phyloP scores from a whole-genome alignment of 192 early-diverging fungal genomes.

The Phlyctochytrium bullatum region DNA sequence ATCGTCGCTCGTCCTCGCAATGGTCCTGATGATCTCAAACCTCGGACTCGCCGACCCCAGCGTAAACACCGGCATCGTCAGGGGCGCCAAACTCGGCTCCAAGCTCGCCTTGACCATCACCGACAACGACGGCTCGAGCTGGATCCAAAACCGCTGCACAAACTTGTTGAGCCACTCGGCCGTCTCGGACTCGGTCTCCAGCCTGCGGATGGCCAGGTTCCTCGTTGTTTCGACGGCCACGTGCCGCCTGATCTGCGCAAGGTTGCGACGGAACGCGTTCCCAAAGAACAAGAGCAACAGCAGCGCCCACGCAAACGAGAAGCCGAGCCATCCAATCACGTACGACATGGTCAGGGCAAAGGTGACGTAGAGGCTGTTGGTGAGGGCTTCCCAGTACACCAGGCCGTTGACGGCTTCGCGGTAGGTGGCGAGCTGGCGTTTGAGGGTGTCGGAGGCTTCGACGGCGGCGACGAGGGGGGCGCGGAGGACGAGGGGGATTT shows the following conservation, averaged over 20 bases:
- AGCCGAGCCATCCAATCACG: conserved; percentile 27
- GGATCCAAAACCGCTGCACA: conserved; percentile 84
- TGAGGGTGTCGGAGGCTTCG: background rate
- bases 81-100: conserved; percentile 69
- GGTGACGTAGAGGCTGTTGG: conserved; percentile 18
- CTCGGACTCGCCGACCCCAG: conserved; percentile 47
- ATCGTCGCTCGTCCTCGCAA: conserved; percentile 35
- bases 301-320: conserved; percentile 27
- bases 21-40: conserved; percentile 41
- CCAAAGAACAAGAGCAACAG: conserved; percentile 22
- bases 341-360: conserved; percentile 16
- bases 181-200: conserved; percentile 49
- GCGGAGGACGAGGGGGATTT: background rate
- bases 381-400: conserved; percentile 18
- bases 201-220: conserved; percentile 14
- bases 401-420: background rate
- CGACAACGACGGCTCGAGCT: conserved; percentile 82
- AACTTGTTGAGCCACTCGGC: conserved; percentile 93
- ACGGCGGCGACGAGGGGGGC: background rate
- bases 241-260: conserved; percentile 13
- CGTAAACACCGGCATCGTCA: conserved; percentile 51
- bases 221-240: conserved; percentile 14
- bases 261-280: conserved; percentile 21
- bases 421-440: background rate
- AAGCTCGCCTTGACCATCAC: conserved; percentile 68